Evolutionary conservation across 73 alveolate genomes (phyloP).

Genomic region (Uronychia setigera): DNA sequence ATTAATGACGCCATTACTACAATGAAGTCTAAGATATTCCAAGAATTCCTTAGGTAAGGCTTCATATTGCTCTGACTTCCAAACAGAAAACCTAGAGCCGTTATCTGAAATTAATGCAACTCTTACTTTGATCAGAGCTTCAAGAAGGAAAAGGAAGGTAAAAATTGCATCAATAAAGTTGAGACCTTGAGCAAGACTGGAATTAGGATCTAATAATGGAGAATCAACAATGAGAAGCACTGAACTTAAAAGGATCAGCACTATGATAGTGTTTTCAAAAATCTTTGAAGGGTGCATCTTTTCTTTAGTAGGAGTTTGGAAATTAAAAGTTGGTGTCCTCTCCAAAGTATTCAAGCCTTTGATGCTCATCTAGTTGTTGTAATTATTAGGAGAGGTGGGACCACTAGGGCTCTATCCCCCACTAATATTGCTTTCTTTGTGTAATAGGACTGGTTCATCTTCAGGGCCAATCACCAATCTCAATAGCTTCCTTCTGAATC

Average conservation of each 20-base stretch:
- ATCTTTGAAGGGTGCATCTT: too few species aligned
- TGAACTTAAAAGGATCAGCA: not conserved
- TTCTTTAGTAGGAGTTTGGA: too few species aligned
- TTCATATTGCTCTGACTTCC: not conserved
- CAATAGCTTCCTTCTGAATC: too few species aligned
- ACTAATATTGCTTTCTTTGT: too few species aligned
- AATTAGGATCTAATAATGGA: conserved; percentile 20
- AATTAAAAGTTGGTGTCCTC: too few species aligned
- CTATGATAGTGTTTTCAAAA: conserved; percentile 22
- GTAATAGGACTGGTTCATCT: too few species aligned
- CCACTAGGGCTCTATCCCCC: too few species aligned
- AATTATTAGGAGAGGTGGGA: too few species aligned
- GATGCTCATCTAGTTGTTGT: too few species aligned
- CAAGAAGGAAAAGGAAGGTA: conserved; percentile 6
- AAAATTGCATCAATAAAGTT: conserved; percentile 3
- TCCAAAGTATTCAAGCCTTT: too few species aligned
- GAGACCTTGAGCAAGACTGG: not conserved
- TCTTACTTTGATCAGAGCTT: conserved; percentile 14
- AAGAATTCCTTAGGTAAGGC: conserved; percentile 2
- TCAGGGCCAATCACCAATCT: too few species aligned
- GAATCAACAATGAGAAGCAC: conserved; percentile 1
- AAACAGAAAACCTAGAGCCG: not conserved
- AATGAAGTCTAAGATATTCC: conserved; percentile 26
- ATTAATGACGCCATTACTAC: conserved; percentile 20
- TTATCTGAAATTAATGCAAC: conserved; percentile 3